phyloP scores from a whole-genome alignment of 2,329 filamentous ascomycete species.

The Cadophora luteo-olivacea region DNA sequence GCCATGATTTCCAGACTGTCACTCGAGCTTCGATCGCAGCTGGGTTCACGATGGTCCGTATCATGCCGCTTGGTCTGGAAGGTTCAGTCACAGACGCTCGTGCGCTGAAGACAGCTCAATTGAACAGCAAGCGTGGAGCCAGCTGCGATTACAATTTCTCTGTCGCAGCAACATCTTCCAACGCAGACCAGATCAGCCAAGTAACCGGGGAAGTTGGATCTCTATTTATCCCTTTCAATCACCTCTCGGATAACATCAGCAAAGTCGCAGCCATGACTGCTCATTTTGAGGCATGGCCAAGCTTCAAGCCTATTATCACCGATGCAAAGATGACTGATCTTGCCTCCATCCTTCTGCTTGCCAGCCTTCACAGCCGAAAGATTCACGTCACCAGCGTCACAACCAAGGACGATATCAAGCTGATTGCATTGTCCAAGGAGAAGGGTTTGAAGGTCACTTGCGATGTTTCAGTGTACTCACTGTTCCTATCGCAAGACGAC shows the following conservation, averaged over 20 bases:
- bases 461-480: conserved; percentile 80
- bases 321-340: conserved; percentile 82
- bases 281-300: conserved; percentile 80
- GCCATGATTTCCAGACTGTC: conserved; percentile 71
- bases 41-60: conserved; percentile 81
- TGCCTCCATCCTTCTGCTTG: conserved; percentile 79
- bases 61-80: conserved; percentile 78
- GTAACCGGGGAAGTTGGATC: conserved; percentile 78
- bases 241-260: conserved; percentile 79
- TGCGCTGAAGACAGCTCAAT: conserved; percentile 74
- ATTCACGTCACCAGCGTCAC: conserved; percentile 83
- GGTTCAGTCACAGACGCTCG: conserved; percentile 75
- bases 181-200: conserved; percentile 76
- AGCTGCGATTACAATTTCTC: conserved; percentile 85
- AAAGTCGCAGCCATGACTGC: conserved; percentile 81
- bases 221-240: conserved; percentile 83
- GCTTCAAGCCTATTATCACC: conserved; percentile 80
- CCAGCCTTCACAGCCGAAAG: conserved; percentile 78
- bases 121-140: conserved; percentile 70
- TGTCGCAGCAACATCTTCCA: conserved; percentile 74
- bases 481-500: conserved; percentile 76
- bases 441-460: conserved; percentile 85
- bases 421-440: conserved; percentile 79
- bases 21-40: conserved; percentile 76
- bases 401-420: conserved; percentile 79